phyloP scores from a whole-genome alignment of 257 asterid species.

The Phtheirospermum japonicum region DNA sequence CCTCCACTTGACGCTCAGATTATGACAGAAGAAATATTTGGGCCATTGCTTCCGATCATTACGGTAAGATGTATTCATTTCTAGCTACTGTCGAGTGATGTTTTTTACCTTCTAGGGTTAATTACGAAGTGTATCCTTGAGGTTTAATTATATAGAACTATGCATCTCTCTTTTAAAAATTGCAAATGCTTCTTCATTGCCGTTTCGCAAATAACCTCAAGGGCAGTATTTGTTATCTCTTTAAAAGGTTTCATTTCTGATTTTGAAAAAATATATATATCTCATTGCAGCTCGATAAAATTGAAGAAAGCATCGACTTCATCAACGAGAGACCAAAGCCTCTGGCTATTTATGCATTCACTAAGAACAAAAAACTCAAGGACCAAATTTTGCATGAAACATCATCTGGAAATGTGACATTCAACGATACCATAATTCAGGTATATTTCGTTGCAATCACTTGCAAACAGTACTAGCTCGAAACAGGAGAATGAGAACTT shows the following conservation, averaged over 20 bases:
- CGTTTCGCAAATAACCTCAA: no score
- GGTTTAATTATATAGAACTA: no score
- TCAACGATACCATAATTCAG: slow-evolving; percentile 81
- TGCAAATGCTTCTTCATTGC: no score
- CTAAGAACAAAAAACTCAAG: slow-evolving; percentile 54
- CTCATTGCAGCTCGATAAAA: slow-evolving; percentile 53
- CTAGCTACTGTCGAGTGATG: background rate
- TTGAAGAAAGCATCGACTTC: slow-evolving; percentile 82
- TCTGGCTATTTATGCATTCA: slow-evolving; percentile 78
- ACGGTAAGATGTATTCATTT: slow-evolving; percentile 56
- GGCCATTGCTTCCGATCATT: slow-evolving; percentile 89
- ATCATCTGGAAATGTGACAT: slow-evolving; percentile 78
- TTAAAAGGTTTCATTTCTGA: slow-evolving; percentile 1
- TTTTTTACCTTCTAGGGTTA: background rate
- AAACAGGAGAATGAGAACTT: no score
- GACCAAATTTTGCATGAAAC: slow-evolving; percentile 63
- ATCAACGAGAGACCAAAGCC: slow-evolving; percentile 72
- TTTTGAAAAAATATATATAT: slow-evolving; percentile 4
- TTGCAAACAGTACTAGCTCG: no score
- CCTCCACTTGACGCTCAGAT: slow-evolving; percentile 81
- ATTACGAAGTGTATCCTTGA: background rate
- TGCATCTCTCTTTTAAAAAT: no score
- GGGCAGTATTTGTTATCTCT: no score
- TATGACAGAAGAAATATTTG: slow-evolving; percentile 91
- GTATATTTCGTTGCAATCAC: no score